Evolutionary conservation across 208 protist genomes (phyloP).

Genomic region (Naegleria lovaniensis): DNA sequence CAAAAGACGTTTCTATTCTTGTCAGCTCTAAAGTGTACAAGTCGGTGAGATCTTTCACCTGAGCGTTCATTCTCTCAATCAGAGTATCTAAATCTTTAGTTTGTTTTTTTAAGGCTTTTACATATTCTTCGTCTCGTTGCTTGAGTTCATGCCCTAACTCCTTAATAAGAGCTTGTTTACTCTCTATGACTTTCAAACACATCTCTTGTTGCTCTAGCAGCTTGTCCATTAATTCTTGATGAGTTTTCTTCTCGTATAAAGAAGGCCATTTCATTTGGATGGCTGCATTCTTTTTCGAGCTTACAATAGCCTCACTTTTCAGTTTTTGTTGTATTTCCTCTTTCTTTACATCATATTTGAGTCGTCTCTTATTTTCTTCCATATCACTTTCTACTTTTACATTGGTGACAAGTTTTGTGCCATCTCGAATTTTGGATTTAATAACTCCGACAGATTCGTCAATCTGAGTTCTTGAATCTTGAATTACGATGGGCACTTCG

Average conservation of each 20-base stretch:
- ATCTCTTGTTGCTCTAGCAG: conserved; percentile 61
- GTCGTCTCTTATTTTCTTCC: conserved; percentile 64
- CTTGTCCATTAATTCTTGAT: conserved; percentile 62
- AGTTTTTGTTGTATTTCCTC: conserved; percentile 47
- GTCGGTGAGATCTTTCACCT: conserved; percentile 64
- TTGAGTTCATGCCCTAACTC: conserved; percentile 69
- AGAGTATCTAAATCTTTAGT: conserved; percentile 67
- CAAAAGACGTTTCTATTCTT: conserved; percentile 76
- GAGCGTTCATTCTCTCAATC: conserved; percentile 67
- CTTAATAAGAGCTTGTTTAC: conserved; percentile 73
- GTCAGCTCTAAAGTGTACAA: conserved; percentile 58
- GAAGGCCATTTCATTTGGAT: conserved; percentile 73
- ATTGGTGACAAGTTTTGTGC: conserved; percentile 44
- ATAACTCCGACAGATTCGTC: neutral
- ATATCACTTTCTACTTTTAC: conserved; percentile 55
- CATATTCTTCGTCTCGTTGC: conserved; percentile 80
- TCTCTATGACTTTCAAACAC: conserved; percentile 64
- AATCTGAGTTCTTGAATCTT: neutral
- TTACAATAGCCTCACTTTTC: conserved; percentile 54
- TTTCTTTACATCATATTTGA: conserved; percentile 47
- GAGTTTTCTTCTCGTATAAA: conserved; percentile 66
- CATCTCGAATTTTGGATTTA: neutral
- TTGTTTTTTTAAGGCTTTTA: conserved; percentile 66
- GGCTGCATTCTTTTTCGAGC: conserved; percentile 55
- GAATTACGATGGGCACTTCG: neutral